Percentiles rank a stretch among this genome's conserved stretches.
Evolutionary conservation across 306 rosid genomes (phyloP).

Genomic region (Psophocarpus tetragonolobus): DNA sequence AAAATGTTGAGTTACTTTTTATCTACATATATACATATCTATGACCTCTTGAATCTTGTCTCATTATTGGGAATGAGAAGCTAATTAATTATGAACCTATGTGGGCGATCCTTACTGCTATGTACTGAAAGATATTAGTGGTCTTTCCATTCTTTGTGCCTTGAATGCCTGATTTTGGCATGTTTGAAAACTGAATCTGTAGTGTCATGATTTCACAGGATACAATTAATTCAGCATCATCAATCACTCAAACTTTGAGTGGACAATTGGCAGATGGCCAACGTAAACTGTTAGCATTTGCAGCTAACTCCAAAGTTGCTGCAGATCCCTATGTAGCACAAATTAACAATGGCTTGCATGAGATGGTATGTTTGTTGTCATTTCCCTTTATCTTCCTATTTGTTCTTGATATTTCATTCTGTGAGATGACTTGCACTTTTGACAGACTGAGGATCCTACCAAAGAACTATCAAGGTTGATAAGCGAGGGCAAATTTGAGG

Average conservation of each 20-base stretch:
- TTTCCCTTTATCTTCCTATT: slow-evolving; percentile 18
- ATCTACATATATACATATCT: not conserved
- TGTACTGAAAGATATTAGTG: not conserved
- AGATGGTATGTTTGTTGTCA: slow-evolving; percentile 49
- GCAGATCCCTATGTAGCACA: slow-evolving; percentile 53
- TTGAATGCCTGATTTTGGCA: slow-evolving; percentile 13
- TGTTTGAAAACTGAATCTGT: slow-evolving; percentile 24
- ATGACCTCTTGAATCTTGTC: not conserved
- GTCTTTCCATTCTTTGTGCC: not conserved
- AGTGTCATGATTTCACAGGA: slow-evolving; percentile 50
- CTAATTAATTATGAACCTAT: slow-evolving; percentile 4
- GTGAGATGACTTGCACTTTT: slow-evolving; percentile 3
- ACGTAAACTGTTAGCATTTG: slow-evolving; percentile 55
- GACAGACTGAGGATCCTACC: slow-evolving; percentile 67
- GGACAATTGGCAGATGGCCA: slow-evolving; percentile 70
- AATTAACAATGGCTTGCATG: slow-evolving; percentile 61
- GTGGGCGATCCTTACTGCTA: not conserved
- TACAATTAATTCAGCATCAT: slow-evolving; percentile 68
- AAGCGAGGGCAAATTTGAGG: slow-evolving; percentile 63
- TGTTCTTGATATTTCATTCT: slow-evolving; percentile 18
- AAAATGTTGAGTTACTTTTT: not conserved
- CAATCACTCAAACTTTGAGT: slow-evolving; percentile 64
- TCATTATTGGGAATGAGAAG: not conserved
- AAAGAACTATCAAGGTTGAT: slow-evolving; percentile 66
- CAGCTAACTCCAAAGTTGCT: slow-evolving; percentile 49